Evolutionary conservation across 78 protist genomes (phyloP), one percentile per base, ranked within the genome.

Genomic region (Trichosphaerium sp.): DNA sequence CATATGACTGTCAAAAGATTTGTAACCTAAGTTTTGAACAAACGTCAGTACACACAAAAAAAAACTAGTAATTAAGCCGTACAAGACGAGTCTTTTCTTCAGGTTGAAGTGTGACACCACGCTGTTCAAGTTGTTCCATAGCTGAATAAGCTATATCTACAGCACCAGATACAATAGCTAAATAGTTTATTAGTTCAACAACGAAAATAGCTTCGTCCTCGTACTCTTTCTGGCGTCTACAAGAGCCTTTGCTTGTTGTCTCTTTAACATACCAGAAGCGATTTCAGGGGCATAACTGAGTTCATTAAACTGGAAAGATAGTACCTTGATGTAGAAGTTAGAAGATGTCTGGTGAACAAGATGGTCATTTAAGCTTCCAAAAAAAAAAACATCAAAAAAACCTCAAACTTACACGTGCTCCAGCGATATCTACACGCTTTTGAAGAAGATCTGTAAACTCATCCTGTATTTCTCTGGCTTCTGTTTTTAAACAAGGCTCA

Each of bases 191-290:
- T 54, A 35, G 29, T 10, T 12, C 59, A 35, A 12, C 32, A 35
- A 12, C 11, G 59, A 54, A n/a, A 35, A 10, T 54, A 32, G 32
- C 59, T 35, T 10, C 32, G 43, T 54, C 29, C 59, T 10, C n/a
- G 32, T 54, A 6, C 43, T 54, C 25, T 35, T 6, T 54, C 59
- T 54, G 59, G 59, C 59, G 32, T n/a, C 59, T 21, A 54, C 59
- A 34, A 35, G 29, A 6, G 59, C 59, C 10, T 10, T 54, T 32
- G 59, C 59, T 54, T 54, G 59, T 10, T 54, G 59, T 10, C 32
- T 54, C 59, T 54, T 54, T 35, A 54, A 54, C 59, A 54, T 54
- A 34, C 59, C 59, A 32, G 29, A 35, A 12, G 59, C 59, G 59
- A 54, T 54, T 35, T 54, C 59, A 34, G 59, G 59, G 10, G 59